Evolutionary conservation across 352 stramenopile species (phyloP), one percentile per base, ranked within the genome.

Genomic region (Globisporangium heterothallicum): DNA sequence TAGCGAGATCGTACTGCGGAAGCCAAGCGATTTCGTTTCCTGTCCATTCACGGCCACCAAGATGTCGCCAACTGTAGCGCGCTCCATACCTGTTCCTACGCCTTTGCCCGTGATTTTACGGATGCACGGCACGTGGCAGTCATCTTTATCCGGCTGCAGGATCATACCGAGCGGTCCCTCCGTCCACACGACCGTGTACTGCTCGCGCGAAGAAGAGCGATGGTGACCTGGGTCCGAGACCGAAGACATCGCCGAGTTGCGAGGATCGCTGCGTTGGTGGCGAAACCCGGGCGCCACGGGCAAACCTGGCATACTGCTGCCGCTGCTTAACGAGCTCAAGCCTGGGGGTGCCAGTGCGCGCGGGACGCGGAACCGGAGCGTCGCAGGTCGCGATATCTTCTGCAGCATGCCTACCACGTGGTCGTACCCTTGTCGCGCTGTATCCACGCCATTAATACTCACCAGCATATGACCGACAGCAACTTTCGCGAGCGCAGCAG

Each of bases 31-130:
- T 61, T 94, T 94, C 27, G 83, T 94, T 52, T 91, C 79, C 56
- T 91, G 78, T 13, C 83, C 83, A 40, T 94, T 94, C 19, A 94
- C 82, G 3, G 80, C 83, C 22, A 94, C 80, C 5, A 94, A 56
- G 50, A 94, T 70, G 51, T 94, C 83, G 16, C 83, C 83, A 19
- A 94, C 77, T 2, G 71, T 75, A 2, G 83, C 83, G 42, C 78
- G 67, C 47, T 94, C 83, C 75, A 94, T 94, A 47, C 83, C 83
- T 5, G 83, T 92, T 30, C 83, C 83, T 6, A 77, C 77, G 30
- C 83, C 83, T 67, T 92, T 93, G 56, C 83, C 83, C 42, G 74
- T 85, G 63, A 94, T 94, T 63, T 94, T 94, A 49, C 83, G 83
- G 53, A 94, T 92, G 55, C 83, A 94, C 32, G 83, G 83, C 29